Evolutionary conservation across 768 basidiomycete species (phyloP), one percentile per base, ranked within the genome.

Genomic region (Lentinula raphanica): DNA sequence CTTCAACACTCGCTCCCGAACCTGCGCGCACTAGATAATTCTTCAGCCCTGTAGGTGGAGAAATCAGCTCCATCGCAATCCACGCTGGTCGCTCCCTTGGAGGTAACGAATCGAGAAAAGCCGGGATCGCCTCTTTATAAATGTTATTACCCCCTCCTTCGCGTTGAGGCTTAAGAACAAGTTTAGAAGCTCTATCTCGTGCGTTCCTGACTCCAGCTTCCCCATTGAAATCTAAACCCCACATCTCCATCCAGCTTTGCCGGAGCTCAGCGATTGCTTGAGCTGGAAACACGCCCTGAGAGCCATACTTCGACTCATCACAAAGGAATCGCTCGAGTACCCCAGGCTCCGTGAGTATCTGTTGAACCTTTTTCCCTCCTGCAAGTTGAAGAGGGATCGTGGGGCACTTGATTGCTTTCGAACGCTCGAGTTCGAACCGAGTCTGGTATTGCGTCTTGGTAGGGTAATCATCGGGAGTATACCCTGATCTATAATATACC

Each of bases 131-230:
- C 2, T 75, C 75, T 59, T 90, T 89, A 73, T 98, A 98, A 25
- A 98, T 81, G 65, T 99, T 99, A 65, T 98, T 97, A 7, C 96
- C 96, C 0, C 96, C 96, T 1, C 96, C 96, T 75, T 99, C 96
- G n/a, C 95, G 81, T 69, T 98, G 96, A 0, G 96, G 96, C 70
- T 99, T 99, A 49, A 99, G 79, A 2, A 98, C 96, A 27, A 94
- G 82, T 5, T 77, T 73, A 5, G 72, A 67, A 0, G 85, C 78
- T 13, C 74, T 62, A 9, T 71, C 69, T 19, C 78, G 75, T 0
- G 91, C 90, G 45, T 78, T 74, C 25, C 66, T 63, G n/a, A 86
- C 76, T 5, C 81, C 81, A 45, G 70, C 68, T 1, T 73, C 72
- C 38, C 71, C 69, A 21, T 74, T 70, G 31, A 92, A 72, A 49